Evolutionary conservation across 176 grass and related monocot genomes (phyloP), one percentile per base, ranked within the genome.

Genomic region (Carex pumila): DNA sequence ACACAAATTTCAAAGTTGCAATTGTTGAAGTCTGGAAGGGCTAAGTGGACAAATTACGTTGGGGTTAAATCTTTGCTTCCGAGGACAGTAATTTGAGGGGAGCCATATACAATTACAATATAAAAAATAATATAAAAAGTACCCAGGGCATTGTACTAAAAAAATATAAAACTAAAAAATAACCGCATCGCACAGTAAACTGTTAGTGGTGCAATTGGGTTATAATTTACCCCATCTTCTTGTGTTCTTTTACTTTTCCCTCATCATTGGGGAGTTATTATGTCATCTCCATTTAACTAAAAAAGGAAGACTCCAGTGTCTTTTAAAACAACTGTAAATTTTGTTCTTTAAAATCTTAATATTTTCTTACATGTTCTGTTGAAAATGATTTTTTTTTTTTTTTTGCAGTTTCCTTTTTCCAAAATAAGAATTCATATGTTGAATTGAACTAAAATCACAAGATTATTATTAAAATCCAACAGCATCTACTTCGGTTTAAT

Each of bases 181-280:
- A 54, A 77, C 12, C 5, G 22, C 49, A 77, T 71, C 4, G 68
- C 8, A 19, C 12, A 45, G 68, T 71, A n/a, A 43, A 55, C 50
- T 3, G 25, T 3, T 55, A 0, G 22, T 11, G 25, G 22, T 76
- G 22, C 45, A 55, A 55, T 55, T 52, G 45, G 13, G 73, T 77
- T 55, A 77, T 77, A 56, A 77, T 77, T 77, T 56, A 77, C 25
- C 73, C 73, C 73, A 77, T 77, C 73, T 77, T 77, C 73, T 32
- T 55, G 17, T 77, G 25, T 55, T 54, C 47, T 77, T 77, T 77
- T 77, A 17, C 17, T 55, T 56, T 55, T 8, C 25, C 29, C 12
- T 77, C 25, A 56, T 56, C 73, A 18, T 77, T 77, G 12, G 29
- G 3, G 6, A 53, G 43, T 30, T 6, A 56, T 56, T 77, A 52